Evolutionary conservation across 345 rosid genomes (phyloP).

Genomic region (Lepidium sativum): DNA sequence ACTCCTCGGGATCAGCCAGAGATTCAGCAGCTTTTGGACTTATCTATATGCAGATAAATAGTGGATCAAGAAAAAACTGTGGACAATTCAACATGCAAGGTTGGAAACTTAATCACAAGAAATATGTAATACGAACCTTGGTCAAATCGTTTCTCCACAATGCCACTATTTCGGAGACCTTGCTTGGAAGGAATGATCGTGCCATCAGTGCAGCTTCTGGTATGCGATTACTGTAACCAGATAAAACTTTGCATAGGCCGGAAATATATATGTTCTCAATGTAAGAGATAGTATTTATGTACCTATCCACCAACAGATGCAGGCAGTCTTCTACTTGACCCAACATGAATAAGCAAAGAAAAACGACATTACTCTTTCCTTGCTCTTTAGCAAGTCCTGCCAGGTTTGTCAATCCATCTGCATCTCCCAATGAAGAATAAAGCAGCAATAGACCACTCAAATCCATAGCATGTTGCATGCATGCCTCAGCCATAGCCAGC

Average conservation of each 20-base stretch:
- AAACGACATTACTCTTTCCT: slow-evolving; percentile 93
- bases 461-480: slow-evolving; percentile 83
- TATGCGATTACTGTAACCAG: slow-evolving; percentile 72
- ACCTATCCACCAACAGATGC: slow-evolving; percentile 88
- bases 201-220: slow-evolving; percentile 99
- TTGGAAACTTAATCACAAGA: not conserved
- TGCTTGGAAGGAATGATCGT: slow-evolving; percentile 92
- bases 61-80: not conserved
- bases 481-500: slow-evolving; percentile 94
- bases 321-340: slow-evolving; percentile 92
- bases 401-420: slow-evolving; percentile 73
- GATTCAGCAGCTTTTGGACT: slow-evolving; percentile 97
- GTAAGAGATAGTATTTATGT: slow-evolving; percentile 9
- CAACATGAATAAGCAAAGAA: slow-evolving; percentile 84
- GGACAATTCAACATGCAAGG: slow-evolving; percentile 1
- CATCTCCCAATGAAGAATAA: slow-evolving; percentile 93
- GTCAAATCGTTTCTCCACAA: slow-evolving; percentile 87
- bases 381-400: slow-evolving; percentile 77
- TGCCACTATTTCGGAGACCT: slow-evolving; percentile 81
- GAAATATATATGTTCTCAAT: slow-evolving; percentile 3
- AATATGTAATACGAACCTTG: slow-evolving; percentile 43
- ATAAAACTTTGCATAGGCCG: slow-evolving; percentile 21
- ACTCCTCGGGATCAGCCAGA: slow-evolving; percentile 95
- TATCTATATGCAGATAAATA: slow-evolving; percentile 39
- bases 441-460: slow-evolving; percentile 92